Percentiles rank a stretch among this genome's conserved stretches.
Evolutionary conservation across 495 filamentous ascomycete genomes (phyloP).

Genomic region (Podospora pseudocomata): DNA sequence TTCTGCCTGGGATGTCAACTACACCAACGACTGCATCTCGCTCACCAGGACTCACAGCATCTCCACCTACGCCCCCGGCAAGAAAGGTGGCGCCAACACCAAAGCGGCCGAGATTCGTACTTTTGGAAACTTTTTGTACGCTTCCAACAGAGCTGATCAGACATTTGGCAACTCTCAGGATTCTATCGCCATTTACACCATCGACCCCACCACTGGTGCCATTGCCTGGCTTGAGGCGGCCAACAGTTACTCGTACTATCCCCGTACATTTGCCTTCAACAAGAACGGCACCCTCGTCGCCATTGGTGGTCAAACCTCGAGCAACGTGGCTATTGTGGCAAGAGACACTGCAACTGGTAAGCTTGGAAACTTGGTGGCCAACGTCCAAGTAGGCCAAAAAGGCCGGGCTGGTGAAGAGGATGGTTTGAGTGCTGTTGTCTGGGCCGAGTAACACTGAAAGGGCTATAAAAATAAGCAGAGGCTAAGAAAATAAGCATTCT

Average conservation of each 20-base stretch:
- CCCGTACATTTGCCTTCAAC: constrained; percentile 61
- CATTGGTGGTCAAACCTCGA: constrained; percentile 60
- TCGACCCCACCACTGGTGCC: constrained; percentile 30
- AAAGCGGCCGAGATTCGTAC: constrained; percentile 46
- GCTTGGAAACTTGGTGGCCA: constrained; percentile 49
- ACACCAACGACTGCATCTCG: constrained; percentile 35
- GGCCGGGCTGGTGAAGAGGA: constrained; percentile 45
- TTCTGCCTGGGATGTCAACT: constrained; percentile 40
- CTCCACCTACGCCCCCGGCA: constrained; percentile 36
- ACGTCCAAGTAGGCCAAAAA: constrained; percentile 37
- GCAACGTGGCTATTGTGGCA: constrained; percentile 58
- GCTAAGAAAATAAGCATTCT: background rate
- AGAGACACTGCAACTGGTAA: constrained; percentile 53
- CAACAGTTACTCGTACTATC: constrained; percentile 44
- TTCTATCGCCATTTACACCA: constrained; percentile 40
- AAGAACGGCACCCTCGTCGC: constrained; percentile 58
- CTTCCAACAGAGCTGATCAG: constrained; percentile 43
- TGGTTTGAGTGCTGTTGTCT: constrained; percentile 44
- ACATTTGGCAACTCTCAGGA: constrained; percentile 40
- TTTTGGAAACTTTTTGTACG: constrained; percentile 41
- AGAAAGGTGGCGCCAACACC: constrained; percentile 33
- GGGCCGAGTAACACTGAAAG: constrained; percentile 35
- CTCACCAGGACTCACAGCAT: constrained; percentile 38
- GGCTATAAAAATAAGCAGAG: no score
- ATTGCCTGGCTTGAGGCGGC: constrained; percentile 39